phyloP scores from a whole-genome alignment of 257 asterid genomes.

The Solanum habrochaites region DNA sequence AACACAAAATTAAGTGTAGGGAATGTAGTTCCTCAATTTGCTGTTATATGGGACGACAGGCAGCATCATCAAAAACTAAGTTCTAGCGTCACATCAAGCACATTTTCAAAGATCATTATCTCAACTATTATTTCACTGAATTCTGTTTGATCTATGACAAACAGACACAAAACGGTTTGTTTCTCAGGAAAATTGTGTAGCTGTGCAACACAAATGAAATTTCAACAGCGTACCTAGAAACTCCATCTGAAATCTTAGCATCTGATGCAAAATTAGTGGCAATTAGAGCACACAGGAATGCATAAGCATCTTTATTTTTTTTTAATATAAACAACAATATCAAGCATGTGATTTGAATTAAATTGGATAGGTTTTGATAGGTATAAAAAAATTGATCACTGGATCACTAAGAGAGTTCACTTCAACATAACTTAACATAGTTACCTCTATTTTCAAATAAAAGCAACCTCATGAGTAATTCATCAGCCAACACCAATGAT shows the following conservation, averaged over 20 bases:
- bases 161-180: background rate
- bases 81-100: background rate
- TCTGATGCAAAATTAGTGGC: background rate
- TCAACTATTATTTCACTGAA: background rate
- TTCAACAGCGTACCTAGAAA: background rate
- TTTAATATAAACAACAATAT: background rate
- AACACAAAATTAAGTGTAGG: background rate
- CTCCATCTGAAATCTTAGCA: background rate
- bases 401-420: background rate
- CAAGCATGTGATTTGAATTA: background rate
- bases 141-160: background rate
- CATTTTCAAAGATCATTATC: background rate
- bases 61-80: background rate
- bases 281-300: background rate
- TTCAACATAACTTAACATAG: background rate
- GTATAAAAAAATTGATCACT: background rate
- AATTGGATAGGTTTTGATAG: background rate
- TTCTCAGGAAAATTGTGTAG: background rate
- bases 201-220: background rate
- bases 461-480: slow-evolving; percentile 68
- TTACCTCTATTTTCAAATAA: slow-evolving; percentile 84
- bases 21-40: background rate
- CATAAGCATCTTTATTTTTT: background rate
- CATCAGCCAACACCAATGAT: slow-evolving; percentile 55
- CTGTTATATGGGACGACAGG: background rate